Base-by-base conservation (phyloP, 2,329 filamentous ascomycete species). In the Fusarium hostae region DNA sequence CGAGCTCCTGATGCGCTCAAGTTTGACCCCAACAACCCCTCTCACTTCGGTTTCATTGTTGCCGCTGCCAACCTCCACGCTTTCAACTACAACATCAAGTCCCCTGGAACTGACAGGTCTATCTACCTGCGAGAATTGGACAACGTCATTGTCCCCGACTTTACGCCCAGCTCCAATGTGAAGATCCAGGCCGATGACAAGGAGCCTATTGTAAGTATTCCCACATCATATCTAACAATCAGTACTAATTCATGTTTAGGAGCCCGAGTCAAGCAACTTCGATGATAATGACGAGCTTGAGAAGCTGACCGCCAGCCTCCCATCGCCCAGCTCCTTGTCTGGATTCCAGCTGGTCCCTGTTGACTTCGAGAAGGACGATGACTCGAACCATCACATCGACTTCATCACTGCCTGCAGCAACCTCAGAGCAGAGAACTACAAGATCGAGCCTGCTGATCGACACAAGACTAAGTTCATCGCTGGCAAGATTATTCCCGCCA, bases 391-490 rank as follows among this genome's bases (percentile, higher is more conserved):
- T 82, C 96, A 99, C 85, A 99, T 99, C 77, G 96, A 98, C 82
- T 99, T 99, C 85, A 98, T 99, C 83, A 97, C 96, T 11, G 94
- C 95, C 2, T 95, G 95, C 73, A 98, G 95, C 85, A 99, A 99
- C 81, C 86, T 99, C 66, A 93, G 97, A 66, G 96, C 96, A 1
- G 92, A 97, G 82, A 99, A 99, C 85, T 99, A 99, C 88, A 97
- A 96, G 82, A 99, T 99, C 75, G 90, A 94, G 78, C 88, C 91
- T 71, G 95, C 96, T 1, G 95, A 99, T 79, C 89, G 94, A 69
- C 96, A 98, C 87, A 97, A 96, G 90, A 99, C 95, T 69, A 99
- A 99, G 86, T 98, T 99, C 83, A 99, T 99, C 80, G 97, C 96
- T 35, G 96, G 96, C 81, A 99, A 99, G 89, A 99, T 99, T 76